phyloP scores from a whole-genome alignment of 1,139 yeast species.

The Arxiozyma heterogenica region DNA sequence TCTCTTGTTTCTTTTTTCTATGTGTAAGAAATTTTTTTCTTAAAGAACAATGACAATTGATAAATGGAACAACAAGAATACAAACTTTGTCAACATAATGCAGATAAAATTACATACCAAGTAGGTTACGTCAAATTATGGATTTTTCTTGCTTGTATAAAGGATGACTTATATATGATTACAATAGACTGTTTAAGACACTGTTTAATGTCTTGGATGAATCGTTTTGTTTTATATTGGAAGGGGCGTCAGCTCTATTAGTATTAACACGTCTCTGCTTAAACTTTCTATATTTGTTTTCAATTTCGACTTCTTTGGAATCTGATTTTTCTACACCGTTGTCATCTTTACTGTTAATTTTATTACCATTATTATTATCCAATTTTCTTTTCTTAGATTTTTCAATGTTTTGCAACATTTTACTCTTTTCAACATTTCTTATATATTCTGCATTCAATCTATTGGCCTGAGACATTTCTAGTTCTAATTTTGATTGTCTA shows the following conservation, averaged over 20 bases:
- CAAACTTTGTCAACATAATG: too few species aligned
- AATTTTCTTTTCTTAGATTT: constrained; percentile 30
- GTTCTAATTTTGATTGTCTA: constrained; percentile 75
- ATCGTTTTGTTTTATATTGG: constrained; percentile 35
- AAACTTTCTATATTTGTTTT: constrained; percentile 37
- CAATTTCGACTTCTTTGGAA: constrained; percentile 25
- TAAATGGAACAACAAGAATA: too few species aligned
- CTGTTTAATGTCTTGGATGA: constrained; percentile 28
- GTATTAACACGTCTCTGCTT: constrained; percentile 58
- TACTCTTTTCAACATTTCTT: constrained; percentile 76
- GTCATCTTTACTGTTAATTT: constrained; percentile 16
- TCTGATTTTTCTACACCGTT: constrained; percentile 20
- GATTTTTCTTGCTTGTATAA: neutral
- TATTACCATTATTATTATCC: constrained; percentile 7
- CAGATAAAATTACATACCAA: too few species aligned
- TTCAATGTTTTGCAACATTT: constrained; percentile 64
- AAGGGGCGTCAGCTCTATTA: constrained; percentile 54
- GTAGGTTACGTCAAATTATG: too few species aligned
- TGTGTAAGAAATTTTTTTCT: too few species aligned
- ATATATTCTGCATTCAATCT: constrained; percentile 77
- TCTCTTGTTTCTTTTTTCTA: neutral
- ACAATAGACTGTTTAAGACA: constrained; percentile 34
- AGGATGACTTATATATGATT: neutral
- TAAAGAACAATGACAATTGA: too few species aligned
- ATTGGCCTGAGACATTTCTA: constrained; percentile 84